Evolutionary conservation across 1,284 basidiomycete genomes (phyloP).

Genomic region (Marasmius oreades): DNA sequence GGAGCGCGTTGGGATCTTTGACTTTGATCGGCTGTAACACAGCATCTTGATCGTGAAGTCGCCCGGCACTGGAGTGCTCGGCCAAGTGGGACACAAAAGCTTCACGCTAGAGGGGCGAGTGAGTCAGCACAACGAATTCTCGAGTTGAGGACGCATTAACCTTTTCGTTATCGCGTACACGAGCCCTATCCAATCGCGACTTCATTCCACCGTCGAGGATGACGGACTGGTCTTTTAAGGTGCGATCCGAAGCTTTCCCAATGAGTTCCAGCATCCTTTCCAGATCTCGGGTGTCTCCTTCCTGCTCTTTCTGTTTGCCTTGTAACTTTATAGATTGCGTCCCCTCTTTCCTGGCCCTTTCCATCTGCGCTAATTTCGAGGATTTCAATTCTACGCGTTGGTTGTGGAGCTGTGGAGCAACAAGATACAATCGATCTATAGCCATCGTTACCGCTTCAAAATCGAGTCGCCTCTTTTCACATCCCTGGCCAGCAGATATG

Average conservation of each 20-base stretch:
- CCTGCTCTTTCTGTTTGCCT: conserved; percentile 44
- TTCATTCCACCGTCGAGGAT: conserved; percentile 57
- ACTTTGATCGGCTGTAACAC: conserved; percentile 32
- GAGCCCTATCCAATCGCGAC: conserved; percentile 46
- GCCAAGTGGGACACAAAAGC: conserved; percentile 70
- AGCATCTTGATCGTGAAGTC: conserved; percentile 73
- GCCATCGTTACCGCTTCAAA: conserved; percentile 80
- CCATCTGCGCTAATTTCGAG: conserved; percentile 62
- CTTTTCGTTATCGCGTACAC: conserved; percentile 55
- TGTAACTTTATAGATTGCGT: conserved; percentile 16
- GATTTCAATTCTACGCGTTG: conserved; percentile 82
- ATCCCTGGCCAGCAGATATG: conserved; percentile 14
- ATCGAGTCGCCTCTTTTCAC: conserved; percentile 78
- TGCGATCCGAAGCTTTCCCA: conserved; percentile 66
- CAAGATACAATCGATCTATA: conserved; percentile 80
- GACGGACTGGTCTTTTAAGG: conserved; percentile 65
- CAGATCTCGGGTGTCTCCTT: conserved; percentile 51
- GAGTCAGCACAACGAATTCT: conserved; percentile 9
- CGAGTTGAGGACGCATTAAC: conserved; percentile 32
- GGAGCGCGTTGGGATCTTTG: conserved; percentile 55
- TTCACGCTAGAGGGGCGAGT: conserved; percentile 42
- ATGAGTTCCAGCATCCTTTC: conserved; percentile 71
- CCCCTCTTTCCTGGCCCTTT: conserved; percentile 48
- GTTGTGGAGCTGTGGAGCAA: conserved; percentile 81
- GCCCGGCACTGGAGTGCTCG: conserved; percentile 61